Base-by-base conservation (phyloP, 352 stramenopile genomes). In the Phytophthora pisi region DNA sequence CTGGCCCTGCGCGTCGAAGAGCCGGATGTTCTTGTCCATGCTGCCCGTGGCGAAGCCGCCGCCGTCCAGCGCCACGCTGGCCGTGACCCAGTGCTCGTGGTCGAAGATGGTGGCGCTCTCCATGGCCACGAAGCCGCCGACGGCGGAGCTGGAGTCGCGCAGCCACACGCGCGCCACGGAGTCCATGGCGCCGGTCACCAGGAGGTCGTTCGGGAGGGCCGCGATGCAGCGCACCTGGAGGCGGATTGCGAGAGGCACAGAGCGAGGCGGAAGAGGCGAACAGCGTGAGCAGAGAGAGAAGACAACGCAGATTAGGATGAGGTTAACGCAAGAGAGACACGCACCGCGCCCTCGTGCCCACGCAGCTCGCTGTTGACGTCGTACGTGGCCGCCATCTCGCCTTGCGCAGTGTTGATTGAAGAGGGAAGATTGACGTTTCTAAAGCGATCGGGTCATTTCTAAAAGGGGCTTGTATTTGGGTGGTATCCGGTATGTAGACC, bases 61-160 rank as follows among this genome's bases (percentile, higher is more conserved):
- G 8, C 61, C 61, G 0, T 74, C 69, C 24, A 94, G 68, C 23
- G 68, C 59, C 49, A 84, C 47, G 23, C 83, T 71, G 46, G 84
- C 80, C 18, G 88, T 96, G 26, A 96, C 78, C 88, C 88, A 96
- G 72, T 96, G 88, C 57, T 93, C 84, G 57, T 96, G 88, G 51
- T 83, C 86, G 57, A 84, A 94, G 42, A 92, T 75, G 20, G 75
- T 78, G 23, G 82, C 79, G 31, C 72, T 82, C 16, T 89, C 78
- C 20, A 94, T 58, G 11, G 74, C 47, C 6, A 76, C 57, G 60
- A 84, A 92, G 4, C 57, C 57, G 5, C 47, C 42, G 7, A 66
- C 28, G 5, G 51, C 56, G 34, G 34, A 13, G 28, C 34, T 66
- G 28, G 74, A 51, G 51, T 85, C 73, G 10, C 57, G 70, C 16